A percentile compares a stretch with the other conserved stretches of the same genome.
Conservation (phyloP, 495 filamentous ascomycete genomes). For the Xanthoparmelia taractica region DNA sequence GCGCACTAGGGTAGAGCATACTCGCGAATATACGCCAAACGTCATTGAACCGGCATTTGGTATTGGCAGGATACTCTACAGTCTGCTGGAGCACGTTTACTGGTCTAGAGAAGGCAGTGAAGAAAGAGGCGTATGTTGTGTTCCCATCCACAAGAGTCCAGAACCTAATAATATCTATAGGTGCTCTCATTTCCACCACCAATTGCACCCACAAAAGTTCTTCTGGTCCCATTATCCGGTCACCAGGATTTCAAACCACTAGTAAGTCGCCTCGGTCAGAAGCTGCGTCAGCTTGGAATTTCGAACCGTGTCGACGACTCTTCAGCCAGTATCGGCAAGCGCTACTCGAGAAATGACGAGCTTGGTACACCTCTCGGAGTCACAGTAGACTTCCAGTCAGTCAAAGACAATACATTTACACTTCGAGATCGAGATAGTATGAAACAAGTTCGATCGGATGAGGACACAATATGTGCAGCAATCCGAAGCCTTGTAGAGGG, state of each 20-base stretch:
- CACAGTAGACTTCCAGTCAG: conserved; percentile 63
- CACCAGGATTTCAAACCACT: conserved; percentile 52
- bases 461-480: conserved; percentile 59
- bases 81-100: conserved; percentile 70
- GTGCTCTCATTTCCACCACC: conserved; percentile 60
- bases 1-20: conserved; percentile 58
- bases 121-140: conserved; percentile 52
- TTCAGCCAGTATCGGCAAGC: conserved; percentile 61
- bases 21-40: conserved; percentile 72
- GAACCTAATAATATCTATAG: conserved; percentile 30
- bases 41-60: conserved; percentile 84
- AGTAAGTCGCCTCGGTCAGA: conserved; percentile 41
- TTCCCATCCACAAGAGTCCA: neutral
- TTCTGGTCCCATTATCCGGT: conserved; percentile 58
- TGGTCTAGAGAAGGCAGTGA: conserved; percentile 61
- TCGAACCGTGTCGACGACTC: conserved; percentile 59
- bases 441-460: conserved; percentile 56
- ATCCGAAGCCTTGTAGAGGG: conserved; percentile 54
- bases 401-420: conserved; percentile 61
- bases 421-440: conserved; percentile 60
- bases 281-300: conserved; percentile 51
- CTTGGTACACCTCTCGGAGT: conserved; percentile 58
- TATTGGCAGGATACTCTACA: conserved; percentile 73
- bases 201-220: conserved; percentile 61
- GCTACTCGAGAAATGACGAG: conserved; percentile 60